Conservation (phyloP, 1,139 yeast genomes). For the Debaryomycetaceae sp. region DNA sequence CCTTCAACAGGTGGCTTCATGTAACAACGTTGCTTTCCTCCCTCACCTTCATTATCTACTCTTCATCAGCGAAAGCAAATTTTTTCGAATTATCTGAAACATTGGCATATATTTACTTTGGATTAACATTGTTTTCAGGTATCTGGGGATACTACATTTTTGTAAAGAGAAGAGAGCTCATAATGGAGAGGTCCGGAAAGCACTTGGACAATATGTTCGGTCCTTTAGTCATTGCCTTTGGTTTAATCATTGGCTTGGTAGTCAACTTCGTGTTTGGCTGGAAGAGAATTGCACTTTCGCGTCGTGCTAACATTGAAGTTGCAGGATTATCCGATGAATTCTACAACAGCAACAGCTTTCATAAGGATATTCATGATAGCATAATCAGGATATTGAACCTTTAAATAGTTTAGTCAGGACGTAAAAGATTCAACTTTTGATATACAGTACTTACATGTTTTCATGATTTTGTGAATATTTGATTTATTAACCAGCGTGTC, state of each 20-base stretch:
- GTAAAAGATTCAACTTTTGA: not conserved
- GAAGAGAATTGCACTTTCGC: slow-evolving; percentile 21
- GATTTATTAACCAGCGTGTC: not conserved
- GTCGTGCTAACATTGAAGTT: slow-evolving; percentile 10
- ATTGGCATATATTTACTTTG: slow-evolving; percentile 79
- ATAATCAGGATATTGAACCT: slow-evolving; percentile 17
- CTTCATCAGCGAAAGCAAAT: slow-evolving; percentile 66
- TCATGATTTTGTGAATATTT: not conserved
- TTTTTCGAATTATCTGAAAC: slow-evolving; percentile 53
- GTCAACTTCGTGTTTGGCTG: slow-evolving; percentile 74
- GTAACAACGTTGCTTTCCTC: slow-evolving; percentile 88
- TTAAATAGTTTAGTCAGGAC: slow-evolving; percentile 2
- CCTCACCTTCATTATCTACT: slow-evolving; percentile 78
- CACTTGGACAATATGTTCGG: slow-evolving; percentile 90
- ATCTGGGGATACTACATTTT: slow-evolving; percentile 87
- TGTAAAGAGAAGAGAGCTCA: slow-evolving; percentile 65
- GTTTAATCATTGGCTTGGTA: slow-evolving; percentile 62
- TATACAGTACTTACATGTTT: not conserved
- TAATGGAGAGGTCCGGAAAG: slow-evolving; percentile 76
- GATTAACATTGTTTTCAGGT: slow-evolving; percentile 75
- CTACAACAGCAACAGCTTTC: slow-evolving; percentile 32
- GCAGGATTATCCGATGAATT: slow-evolving; percentile 22
- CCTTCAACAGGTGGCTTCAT: slow-evolving; percentile 93
- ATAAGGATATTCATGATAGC: slow-evolving; percentile 33
- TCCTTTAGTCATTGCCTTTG: slow-evolving; percentile 74